Evolutionary conservation across 805 yeast species (phyloP).

Genomic region (Saccharomycopsis sp.): DNA sequence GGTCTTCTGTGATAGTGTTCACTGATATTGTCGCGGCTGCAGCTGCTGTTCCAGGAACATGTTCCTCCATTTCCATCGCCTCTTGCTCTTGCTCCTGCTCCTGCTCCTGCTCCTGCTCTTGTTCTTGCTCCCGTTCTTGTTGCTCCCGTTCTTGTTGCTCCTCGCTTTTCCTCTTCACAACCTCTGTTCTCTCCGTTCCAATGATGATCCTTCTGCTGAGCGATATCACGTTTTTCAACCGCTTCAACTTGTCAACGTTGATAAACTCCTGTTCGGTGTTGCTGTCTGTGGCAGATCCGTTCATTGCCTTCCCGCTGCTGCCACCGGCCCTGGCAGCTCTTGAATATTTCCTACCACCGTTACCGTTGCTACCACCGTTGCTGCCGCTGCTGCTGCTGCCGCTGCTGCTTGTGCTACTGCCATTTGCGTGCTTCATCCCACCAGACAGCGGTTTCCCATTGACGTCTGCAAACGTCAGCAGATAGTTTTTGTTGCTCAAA

Average conservation of each 20-base stretch:
- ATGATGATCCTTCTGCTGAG: slow-evolving; percentile 70
- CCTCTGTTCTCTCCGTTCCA: slow-evolving; percentile 55
- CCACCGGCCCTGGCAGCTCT: background rate
- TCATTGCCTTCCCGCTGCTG: too few species aligned
- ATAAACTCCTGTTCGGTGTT: slow-evolving; percentile 32
- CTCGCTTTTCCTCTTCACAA: background rate
- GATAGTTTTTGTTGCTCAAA: slow-evolving; percentile 49
- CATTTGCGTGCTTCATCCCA: background rate
- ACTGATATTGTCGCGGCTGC: slow-evolving; percentile 4
- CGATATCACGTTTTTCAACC: slow-evolving; percentile 71
- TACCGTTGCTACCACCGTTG: background rate
- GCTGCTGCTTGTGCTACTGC: background rate
- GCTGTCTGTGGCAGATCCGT: background rate
- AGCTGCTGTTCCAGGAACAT: slow-evolving; percentile 1
- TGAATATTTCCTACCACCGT: slow-evolving; percentile 2
- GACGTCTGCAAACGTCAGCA: slow-evolving; percentile 23
- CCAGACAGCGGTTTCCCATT: background rate
- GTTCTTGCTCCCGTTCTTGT: too few species aligned
- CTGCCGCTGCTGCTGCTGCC: background rate
- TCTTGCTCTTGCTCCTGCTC: too few species aligned
- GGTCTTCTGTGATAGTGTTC: too few species aligned
- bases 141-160: background rate
- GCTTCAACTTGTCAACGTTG: slow-evolving; percentile 71
- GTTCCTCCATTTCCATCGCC: background rate
- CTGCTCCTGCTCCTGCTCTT: too few species aligned